A percentile compares a stretch with the other conserved stretches of the same genome.
Conservation (phyloP, 2,329 filamentous ascomycete genomes). For the Claviceps spartinae region DNA sequence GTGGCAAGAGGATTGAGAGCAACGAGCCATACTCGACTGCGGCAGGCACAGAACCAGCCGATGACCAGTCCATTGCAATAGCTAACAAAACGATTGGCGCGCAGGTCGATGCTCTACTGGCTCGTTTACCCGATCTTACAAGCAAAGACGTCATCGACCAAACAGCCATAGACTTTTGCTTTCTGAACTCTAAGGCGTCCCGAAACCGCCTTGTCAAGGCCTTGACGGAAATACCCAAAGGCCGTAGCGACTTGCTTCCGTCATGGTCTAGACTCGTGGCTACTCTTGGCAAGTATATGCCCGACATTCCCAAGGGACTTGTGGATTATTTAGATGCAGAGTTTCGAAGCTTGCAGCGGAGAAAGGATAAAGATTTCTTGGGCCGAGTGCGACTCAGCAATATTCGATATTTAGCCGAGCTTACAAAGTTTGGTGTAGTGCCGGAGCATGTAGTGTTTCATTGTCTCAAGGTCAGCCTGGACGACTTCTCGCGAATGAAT, state of each 20-base stretch:
- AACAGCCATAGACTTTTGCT: conserved; percentile 91
- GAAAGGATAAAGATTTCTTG: conserved; percentile 95
- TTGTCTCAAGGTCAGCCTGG: conserved; percentile 90
- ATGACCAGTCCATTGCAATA: conserved; percentile 86
- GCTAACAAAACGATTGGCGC: conserved; percentile 96
- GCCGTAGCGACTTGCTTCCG: conserved; percentile 78
- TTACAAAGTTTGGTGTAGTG: conserved; percentile 96
- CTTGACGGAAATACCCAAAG: conserved; percentile 87
- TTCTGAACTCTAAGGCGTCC: conserved; percentile 95
- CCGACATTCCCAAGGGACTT: conserved; percentile 82
- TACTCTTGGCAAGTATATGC: conserved; percentile 85
- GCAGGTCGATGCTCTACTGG: conserved; percentile 82
- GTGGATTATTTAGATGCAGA: conserved; percentile 91
- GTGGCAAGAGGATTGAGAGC: conserved; percentile 56
- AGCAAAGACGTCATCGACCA: conserved; percentile 88
- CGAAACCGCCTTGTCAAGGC: conserved; percentile 88
- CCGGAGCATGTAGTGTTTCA: conserved; percentile 98
- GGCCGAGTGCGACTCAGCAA: conserved; percentile 89
- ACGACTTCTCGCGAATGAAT: conserved; percentile 97
- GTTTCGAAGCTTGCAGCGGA: conserved; percentile 88
- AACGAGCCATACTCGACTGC: conserved; percentile 42
- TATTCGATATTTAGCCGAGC: conserved; percentile 90
- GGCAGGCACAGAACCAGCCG: conserved; percentile 36
- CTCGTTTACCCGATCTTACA: conserved; percentile 79
- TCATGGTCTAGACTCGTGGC: conserved; percentile 87